phyloP scores from a whole-genome alignment of 345 rosid species.

The Salix purpurea region DNA sequence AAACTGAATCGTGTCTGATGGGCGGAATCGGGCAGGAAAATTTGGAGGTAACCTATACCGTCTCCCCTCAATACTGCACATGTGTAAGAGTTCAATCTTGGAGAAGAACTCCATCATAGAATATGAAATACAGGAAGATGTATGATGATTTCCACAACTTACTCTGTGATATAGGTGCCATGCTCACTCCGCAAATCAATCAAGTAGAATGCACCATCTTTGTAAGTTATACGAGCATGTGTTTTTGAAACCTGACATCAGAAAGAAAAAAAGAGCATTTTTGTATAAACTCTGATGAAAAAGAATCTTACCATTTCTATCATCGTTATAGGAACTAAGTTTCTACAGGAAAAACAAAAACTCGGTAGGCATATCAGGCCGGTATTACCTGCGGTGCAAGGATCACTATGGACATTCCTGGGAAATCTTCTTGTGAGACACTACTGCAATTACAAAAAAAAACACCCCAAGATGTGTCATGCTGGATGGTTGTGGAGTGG shows the following conservation, averaged over 20 bases:
- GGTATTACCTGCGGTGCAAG: conserved; percentile 51
- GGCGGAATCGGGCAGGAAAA: conserved; percentile 47
- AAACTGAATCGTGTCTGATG: conserved; percentile 56
- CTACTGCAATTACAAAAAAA: conserved; percentile 44
- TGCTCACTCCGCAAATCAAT: conserved; percentile 65
- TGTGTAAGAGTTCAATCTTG: not conserved
- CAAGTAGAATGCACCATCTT: conserved; percentile 67
- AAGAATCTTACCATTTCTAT: not conserved
- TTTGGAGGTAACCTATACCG: conserved; percentile 49
- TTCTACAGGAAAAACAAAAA: not conserved
- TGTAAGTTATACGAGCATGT: conserved; percentile 73
- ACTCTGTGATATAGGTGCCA: conserved; percentile 75
- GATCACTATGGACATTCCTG: conserved; percentile 53
- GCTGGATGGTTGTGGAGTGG: not conserved
- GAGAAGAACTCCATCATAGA: not conserved
- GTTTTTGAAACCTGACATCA: conserved; percentile 55
- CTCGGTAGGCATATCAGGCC: not conserved
- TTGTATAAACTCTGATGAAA: not conserved
- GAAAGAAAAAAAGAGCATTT: not conserved
- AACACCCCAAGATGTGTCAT: not conserved
- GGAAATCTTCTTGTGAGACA: conserved; percentile 39
- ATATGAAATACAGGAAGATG: not conserved
- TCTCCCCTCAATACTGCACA: conserved; percentile 62
- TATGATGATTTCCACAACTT: conserved; percentile 24
- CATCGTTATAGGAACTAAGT: not conserved